A percentile compares a stretch with the other conserved stretches of the same genome.
Evolutionary conservation across 73 alveolate species (phyloP).

Genomic region (Paramecium sexaurelia): DNA sequence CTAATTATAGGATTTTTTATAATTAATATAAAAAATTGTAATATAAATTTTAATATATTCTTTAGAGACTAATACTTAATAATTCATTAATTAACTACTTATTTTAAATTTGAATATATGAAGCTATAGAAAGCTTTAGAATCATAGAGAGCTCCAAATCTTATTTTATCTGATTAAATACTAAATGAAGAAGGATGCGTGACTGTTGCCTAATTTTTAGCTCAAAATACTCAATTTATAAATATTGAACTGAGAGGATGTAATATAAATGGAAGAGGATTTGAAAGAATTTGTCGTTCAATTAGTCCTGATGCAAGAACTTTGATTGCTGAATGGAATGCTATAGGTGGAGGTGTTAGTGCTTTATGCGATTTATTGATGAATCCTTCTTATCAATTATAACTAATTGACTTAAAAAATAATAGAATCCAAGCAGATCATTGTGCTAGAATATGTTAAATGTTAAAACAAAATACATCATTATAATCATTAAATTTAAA

Average conservation of each 20-base stretch:
- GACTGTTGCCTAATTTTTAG: background rate
- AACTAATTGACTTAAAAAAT: constrained; percentile 57
- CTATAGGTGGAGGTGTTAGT: constrained; percentile 55
- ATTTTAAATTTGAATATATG: constrained; percentile 19
- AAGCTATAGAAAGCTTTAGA: constrained; percentile 37
- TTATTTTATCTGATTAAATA: constrained; percentile 27
- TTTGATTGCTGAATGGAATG: constrained; percentile 64
- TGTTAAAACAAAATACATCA: constrained; percentile 12
- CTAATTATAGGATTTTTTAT: background rate
- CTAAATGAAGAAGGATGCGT: constrained; percentile 46
- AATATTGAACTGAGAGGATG: constrained; percentile 63
- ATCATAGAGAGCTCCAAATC: constrained; percentile 29
- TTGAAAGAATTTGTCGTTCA: constrained; percentile 58
- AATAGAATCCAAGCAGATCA: constrained; percentile 56
- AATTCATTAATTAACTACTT: background rate
- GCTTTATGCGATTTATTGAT: constrained; percentile 54
- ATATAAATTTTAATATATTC: background rate
- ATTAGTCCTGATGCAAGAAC: constrained; percentile 38
- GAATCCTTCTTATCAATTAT: constrained; percentile 35
- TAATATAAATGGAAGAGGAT: constrained; percentile 63
- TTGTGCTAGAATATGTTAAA: constrained; percentile 34
- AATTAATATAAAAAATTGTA: background rate
- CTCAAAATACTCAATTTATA: constrained; percentile 12
- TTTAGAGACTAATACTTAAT: no score
- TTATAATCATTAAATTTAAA: constrained; percentile 60